phyloP scores from a whole-genome alignment of 129 eudicot genomes.

The Kitagawia praeruptora region DNA sequence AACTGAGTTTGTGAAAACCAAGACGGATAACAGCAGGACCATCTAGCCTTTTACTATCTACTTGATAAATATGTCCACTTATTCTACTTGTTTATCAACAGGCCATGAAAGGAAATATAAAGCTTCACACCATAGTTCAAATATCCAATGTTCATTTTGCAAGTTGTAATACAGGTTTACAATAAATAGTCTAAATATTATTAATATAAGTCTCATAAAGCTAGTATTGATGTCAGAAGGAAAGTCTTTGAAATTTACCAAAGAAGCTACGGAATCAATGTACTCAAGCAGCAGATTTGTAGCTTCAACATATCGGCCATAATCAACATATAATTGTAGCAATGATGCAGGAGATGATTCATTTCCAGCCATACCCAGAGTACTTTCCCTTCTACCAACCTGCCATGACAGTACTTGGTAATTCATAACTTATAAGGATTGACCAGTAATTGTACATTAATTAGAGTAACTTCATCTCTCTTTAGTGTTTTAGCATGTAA shows the following conservation, averaged over 20 bases:
- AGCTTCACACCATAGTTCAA: neutral
- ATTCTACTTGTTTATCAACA: neutral
- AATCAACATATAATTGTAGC: constrained; percentile 70
- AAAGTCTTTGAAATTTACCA: constrained; percentile 34
- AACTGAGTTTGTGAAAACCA: neutral
- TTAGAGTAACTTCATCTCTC: neutral
- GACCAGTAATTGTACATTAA: neutral
- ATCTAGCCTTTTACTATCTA: neutral
- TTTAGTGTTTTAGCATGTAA: neutral
- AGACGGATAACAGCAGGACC: neutral
- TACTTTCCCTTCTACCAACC: constrained; percentile 43
- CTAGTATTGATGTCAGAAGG: neutral
- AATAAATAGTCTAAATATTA: neutral
- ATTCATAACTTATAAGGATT: neutral
- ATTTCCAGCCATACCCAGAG: constrained; percentile 75
- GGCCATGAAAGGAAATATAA: neutral
- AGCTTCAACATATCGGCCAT: constrained; percentile 80
- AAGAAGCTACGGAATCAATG: constrained; percentile 55
- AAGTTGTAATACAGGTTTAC: neutral
- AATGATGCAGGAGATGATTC: constrained; percentile 79
- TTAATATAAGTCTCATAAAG: neutral
- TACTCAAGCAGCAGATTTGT: constrained; percentile 65
- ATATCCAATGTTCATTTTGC: neutral
- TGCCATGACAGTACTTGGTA: constrained; percentile 21
- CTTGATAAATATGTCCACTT: neutral